These are phyloP conservation scores for Decorospora gaudefroyi DNA, from an alignment of 2,329 filamentous ascomycete species.

Conservation along the genomic window DNA sequence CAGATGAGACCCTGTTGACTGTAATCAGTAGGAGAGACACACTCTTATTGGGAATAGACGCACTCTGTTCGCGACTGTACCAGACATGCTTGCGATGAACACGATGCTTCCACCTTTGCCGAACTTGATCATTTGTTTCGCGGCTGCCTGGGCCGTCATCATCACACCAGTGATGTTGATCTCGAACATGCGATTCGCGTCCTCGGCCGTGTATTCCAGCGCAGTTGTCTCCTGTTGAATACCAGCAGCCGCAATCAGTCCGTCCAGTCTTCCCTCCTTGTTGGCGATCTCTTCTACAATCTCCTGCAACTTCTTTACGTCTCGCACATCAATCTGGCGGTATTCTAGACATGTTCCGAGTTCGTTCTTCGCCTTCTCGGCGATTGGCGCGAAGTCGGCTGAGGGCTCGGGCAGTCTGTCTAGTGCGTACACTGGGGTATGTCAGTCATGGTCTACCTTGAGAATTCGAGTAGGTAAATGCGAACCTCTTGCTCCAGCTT, in stretches of 20 bases:
- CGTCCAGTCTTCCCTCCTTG: slow-evolving; percentile 73
- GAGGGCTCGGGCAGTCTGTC: slow-evolving; percentile 65
- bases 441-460: not conserved
- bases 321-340: slow-evolving; percentile 77
- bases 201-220: slow-evolving; percentile 71
- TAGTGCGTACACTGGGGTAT: slow-evolving; percentile 63
- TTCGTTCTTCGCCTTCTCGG: slow-evolving; percentile 64
- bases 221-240: slow-evolving; percentile 85
- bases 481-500: slow-evolving; percentile 71
- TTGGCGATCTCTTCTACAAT: slow-evolving; percentile 71
- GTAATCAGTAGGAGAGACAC: slow-evolving; percentile 18
- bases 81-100: slow-evolving; percentile 67
- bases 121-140: slow-evolving; percentile 66
- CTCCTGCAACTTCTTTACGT: slow-evolving; percentile 68
- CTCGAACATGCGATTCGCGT: slow-evolving; percentile 66
- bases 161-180: slow-evolving; percentile 65
- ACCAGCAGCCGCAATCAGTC: slow-evolving; percentile 73
- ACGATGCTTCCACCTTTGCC: slow-evolving; percentile 64
- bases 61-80: slow-evolving; percentile 65
- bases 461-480: not conserved
- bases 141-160: slow-evolving; percentile 67
- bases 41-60: slow-evolving; percentile 32
- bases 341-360: slow-evolving; percentile 73
- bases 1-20: slow-evolving; percentile 63
- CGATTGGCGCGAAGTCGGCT: slow-evolving; percentile 66